Percentiles rank a stretch among this genome's conserved stretches.
These are phyloP conservation scores for Ascochyta rabiei DNA, from an alignment of 2,329 filamentous ascomycete genomes.

Conservation along the genomic window DNA sequence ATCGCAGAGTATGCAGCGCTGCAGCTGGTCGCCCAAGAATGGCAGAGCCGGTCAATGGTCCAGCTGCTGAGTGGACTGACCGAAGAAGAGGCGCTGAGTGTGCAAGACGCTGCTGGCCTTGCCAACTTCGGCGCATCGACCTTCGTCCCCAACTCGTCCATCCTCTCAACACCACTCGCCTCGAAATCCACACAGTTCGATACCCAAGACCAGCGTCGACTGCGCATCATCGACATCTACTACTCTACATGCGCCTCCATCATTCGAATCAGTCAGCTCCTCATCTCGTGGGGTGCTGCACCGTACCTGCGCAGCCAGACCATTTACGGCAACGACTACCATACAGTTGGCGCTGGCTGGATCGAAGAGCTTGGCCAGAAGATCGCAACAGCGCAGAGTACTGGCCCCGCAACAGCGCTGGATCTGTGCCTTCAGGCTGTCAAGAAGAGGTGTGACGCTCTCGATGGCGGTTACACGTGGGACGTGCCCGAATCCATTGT, in stretches of 20 bases:
- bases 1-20: conserved; percentile 85
- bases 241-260: conserved; percentile 71
- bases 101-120: conserved; percentile 74
- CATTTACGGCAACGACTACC: conserved; percentile 38
- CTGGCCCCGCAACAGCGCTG: conserved; percentile 46
- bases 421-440: conserved; percentile 55
- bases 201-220: conserved; percentile 65
- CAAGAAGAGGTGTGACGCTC: conserved; percentile 55
- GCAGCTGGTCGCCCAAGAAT: conserved; percentile 80
- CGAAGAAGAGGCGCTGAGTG: conserved; percentile 75
- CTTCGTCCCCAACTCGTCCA: conserved; percentile 52
- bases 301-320: conserved; percentile 34
- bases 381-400: conserved; percentile 44
- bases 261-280: conserved; percentile 44
- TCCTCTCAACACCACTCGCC: conserved; percentile 38
- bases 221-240: conserved; percentile 73
- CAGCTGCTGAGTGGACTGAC: conserved; percentile 76
- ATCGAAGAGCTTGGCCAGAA: conserved; percentile 42
- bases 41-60: conserved; percentile 76
- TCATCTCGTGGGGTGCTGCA: conserved; percentile 43
- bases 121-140: conserved; percentile 64
- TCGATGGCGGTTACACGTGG: conserved; percentile 55
- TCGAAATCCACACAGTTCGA: conserved; percentile 57
- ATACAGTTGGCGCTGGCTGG: conserved; percentile 37
- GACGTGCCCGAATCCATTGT: conserved; percentile 56